phyloP scores from a whole-genome alignment of 2,329 filamentous ascomycete species.

The Plenodomus tracheiphilus region DNA sequence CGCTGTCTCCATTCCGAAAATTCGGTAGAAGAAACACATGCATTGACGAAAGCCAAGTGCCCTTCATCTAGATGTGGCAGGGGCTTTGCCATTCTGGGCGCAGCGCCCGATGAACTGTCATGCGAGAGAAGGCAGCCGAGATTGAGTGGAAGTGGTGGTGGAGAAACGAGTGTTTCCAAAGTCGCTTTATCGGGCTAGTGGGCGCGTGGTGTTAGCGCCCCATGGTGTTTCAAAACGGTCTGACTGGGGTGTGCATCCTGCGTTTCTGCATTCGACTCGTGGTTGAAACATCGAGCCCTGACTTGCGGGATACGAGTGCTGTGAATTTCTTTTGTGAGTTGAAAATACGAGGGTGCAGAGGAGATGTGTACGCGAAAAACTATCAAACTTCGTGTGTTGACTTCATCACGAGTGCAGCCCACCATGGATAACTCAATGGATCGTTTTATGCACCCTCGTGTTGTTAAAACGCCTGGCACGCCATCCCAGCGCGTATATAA shows the following conservation, averaged over 20 bases:
- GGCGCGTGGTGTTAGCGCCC: constrained; percentile 15
- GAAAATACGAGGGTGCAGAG: not conserved
- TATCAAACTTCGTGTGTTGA: not conserved
- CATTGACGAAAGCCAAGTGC: constrained; percentile 12
- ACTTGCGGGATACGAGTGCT: no score
- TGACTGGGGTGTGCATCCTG: not conserved
- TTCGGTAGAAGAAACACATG: constrained; percentile 19
- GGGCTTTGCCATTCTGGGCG: constrained; percentile 8
- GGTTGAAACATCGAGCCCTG: not conserved
- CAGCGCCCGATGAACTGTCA: constrained; percentile 11
- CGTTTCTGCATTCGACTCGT: not conserved
- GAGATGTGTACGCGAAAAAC: not conserved
- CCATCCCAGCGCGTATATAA: constrained; percentile 3
- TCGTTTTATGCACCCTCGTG: not conserved
- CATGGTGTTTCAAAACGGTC: constrained; percentile 26
- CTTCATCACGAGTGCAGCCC: not conserved
- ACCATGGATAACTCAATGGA: not conserved
- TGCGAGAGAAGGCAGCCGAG: constrained; percentile 22
- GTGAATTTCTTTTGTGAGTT: no score
- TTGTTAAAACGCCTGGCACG: constrained; percentile 10
- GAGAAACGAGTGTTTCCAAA: constrained; percentile 29
- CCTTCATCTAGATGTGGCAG: constrained; percentile 20
- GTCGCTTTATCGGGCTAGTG: constrained; percentile 19
- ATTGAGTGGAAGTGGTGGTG: constrained; percentile 22
- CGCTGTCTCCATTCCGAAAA: constrained; percentile 9